Base-by-base conservation (phyloP, 140 eudicot genomes). In the Flaveria floridana region DNA sequence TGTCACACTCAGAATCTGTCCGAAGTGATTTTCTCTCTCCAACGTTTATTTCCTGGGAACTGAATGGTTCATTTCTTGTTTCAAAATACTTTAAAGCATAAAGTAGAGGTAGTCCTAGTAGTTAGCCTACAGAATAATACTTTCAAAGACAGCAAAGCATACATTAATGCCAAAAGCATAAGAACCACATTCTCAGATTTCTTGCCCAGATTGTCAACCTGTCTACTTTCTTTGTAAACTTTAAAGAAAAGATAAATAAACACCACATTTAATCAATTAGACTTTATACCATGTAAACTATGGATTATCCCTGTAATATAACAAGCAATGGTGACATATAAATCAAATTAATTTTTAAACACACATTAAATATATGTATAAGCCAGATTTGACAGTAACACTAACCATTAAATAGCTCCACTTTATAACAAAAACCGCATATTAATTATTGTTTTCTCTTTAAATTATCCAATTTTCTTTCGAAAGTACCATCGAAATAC, bases 81-180 rank as follows among this genome's bases (percentile, higher is more conserved):
- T 34, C 41, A 34, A 34, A 6, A 34, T 34, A 34, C 41, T 34
- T 34, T 34, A 34, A 34, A 34, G 41, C 41, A 34, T 34, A 34
- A 34, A 34, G 41, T 34, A 34, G 18, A 63, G 6, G 21, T 15
- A n/a, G 20, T 68, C 75, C 28, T 37, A 68, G 34, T 48, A 74
- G 76, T 56, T 74, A 56, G 11, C 75, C 56, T 11, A 56, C 5
- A 46, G 84, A 80, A 80, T 80, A 74, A 58, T 50, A 52, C 76
- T 74, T 80, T 80, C 44, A 25, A 68, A 47, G 66, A 67, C 57
- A 37, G 55, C 61, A 34, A 34, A 34, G 41, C 41, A 34, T 5
- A 1, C n/a, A 79, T 70, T 65, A 66, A 66, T 79, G 21, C 79
- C 80, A 68, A 67, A 67, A 68, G 67, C 83, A 80, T 73, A 53